Base-by-base conservation (phyloP, 768 basidiomycete genomes). In the Lactifluus echinatus region DNA sequence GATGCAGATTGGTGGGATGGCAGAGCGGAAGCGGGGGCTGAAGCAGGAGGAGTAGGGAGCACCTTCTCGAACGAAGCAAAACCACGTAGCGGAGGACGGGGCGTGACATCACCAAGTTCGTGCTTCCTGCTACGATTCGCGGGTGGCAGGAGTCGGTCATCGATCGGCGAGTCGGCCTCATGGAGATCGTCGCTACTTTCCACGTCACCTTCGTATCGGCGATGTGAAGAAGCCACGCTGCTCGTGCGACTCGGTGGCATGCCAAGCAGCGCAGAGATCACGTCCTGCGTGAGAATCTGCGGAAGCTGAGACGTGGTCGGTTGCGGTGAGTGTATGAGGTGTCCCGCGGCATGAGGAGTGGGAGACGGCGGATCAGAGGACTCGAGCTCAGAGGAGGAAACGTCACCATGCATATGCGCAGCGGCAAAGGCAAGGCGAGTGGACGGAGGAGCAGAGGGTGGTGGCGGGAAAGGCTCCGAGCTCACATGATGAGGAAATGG, bases 281-380 rank as follows among this genome's bases (percentile, higher is more conserved):
- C 86, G 53, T 86, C 80, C 66, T 85, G 82, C 50, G 80, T 83
- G 44, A 89, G 77, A 19, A 88, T 76, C 66, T 87, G 85, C 0
- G 85, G 85, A 6, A 74, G 72, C 11, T 77, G 64, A 3, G 73
- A 75, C 1, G 73, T 73, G 2, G 79, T 79, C 1, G 82, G 80
- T 54, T 80, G 75, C 7, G 81, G 82, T n/a, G 80, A 79, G 52
- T 78, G 73, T 34, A 83, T 80, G 7, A 74, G 68, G 49, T 57
- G 64, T 45, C 11, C 57, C 24, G 37, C 63, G 21, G n/a, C 55
- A 62, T 54, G 60, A 37, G 6, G 56, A 19, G 47, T 53, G 14
- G 57, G 53, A 6, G 57, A 59, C 0, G 40, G 21, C 2, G 53
- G 33, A 14, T 50, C 53, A 10, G 53, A 55, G 37, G 53, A 50